Percentiles rank a stretch among this genome's conserved stretches.
Conservation (phyloP, 805 yeast species). For the Nakazawaea ishiwadae region DNA sequence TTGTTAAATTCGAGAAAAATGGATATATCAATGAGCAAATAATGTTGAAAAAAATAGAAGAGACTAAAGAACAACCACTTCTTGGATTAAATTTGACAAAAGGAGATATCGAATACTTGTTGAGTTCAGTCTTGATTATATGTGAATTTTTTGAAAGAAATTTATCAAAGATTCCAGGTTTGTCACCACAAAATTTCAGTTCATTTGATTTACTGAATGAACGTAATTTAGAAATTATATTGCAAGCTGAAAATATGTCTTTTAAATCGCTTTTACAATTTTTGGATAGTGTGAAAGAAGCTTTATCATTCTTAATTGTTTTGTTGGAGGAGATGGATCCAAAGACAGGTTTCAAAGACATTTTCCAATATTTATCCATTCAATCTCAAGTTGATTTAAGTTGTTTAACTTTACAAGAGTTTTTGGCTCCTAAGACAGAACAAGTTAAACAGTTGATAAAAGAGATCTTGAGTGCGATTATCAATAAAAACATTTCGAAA, state of each 20-base stretch:
- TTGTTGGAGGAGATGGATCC: slow-evolving; percentile 65
- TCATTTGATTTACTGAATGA: slow-evolving; percentile 44
- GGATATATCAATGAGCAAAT: slow-evolving; percentile 30
- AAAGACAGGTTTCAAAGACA: slow-evolving; percentile 47
- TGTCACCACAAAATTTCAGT: slow-evolving; percentile 51
- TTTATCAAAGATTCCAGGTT: slow-evolving; percentile 56
- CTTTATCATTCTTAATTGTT: slow-evolving; percentile 80
- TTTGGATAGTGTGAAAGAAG: slow-evolving; percentile 78
- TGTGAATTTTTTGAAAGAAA: slow-evolving; percentile 67
- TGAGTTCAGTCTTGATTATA: slow-evolving; percentile 66
- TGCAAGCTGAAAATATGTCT: slow-evolving; percentile 90
- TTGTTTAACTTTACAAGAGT: slow-evolving; percentile 63
- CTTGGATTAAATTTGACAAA: slow-evolving; percentile 43
- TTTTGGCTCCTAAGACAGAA: slow-evolving; percentile 66
- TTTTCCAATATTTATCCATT: slow-evolving; percentile 62
- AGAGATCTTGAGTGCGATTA: slow-evolving; percentile 83
- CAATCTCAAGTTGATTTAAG: slow-evolving; percentile 68
- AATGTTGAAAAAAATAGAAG: slow-evolving; percentile 36
- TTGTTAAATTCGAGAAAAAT: slow-evolving; percentile 27
- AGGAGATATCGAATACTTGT: slow-evolving; percentile 57
- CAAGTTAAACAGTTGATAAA: slow-evolving; percentile 61
- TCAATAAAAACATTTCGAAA: slow-evolving; percentile 79
- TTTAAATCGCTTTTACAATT: slow-evolving; percentile 72
- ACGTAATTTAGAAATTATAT: slow-evolving; percentile 52
- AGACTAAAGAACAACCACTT: slow-evolving; percentile 30